Percentiles rank a stretch among this genome's conserved stretches.
Conservation (phyloP, 2,329 filamentous ascomycete genomes). For the Xylaria sp. region DNA sequence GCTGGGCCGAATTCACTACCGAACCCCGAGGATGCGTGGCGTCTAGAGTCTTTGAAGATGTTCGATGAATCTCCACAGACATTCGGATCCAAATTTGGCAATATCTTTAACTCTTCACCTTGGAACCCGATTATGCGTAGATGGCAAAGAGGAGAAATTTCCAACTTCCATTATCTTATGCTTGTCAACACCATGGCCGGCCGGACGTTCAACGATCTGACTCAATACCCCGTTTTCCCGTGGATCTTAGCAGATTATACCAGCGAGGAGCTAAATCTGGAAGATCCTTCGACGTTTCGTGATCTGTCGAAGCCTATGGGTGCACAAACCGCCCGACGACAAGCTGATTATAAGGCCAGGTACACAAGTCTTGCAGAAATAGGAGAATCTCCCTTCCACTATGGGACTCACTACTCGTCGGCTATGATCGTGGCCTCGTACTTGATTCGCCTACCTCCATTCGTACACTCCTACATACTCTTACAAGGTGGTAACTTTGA, state of each 20-base stretch:
- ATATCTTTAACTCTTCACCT: constrained; percentile 85
- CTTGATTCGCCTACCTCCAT: constrained; percentile 92
- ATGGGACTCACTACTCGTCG: constrained; percentile 98
- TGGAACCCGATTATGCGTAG: constrained; percentile 86
- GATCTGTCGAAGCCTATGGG: constrained; percentile 97
- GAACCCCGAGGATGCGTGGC: constrained; percentile 89
- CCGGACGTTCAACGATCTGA: constrained; percentile 96
- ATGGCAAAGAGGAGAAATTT: constrained; percentile 95
- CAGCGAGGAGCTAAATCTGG: constrained; percentile 89
- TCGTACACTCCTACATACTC: constrained; percentile 93
- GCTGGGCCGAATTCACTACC: constrained; percentile 74
- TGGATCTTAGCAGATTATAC: constrained; percentile 98
- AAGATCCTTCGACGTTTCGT: constrained; percentile 84
- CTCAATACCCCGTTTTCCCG: constrained; percentile 97
- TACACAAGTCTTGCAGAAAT: constrained; percentile 93
- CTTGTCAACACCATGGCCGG: constrained; percentile 97
- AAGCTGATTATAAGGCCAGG: constrained; percentile 82
- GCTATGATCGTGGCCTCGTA: constrained; percentile 99
- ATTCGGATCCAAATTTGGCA: constrained; percentile 89
- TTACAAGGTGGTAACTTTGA: constrained; percentile 97
- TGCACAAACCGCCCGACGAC: constrained; percentile 80
- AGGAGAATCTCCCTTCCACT: constrained; percentile 93
- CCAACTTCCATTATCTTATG: constrained; percentile 99
- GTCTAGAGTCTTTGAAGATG: constrained; percentile 83
- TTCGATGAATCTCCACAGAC: constrained; percentile 68